phyloP scores from a whole-genome alignment of 768 basidiomycete species.

The Tulasnella sp. region DNA sequence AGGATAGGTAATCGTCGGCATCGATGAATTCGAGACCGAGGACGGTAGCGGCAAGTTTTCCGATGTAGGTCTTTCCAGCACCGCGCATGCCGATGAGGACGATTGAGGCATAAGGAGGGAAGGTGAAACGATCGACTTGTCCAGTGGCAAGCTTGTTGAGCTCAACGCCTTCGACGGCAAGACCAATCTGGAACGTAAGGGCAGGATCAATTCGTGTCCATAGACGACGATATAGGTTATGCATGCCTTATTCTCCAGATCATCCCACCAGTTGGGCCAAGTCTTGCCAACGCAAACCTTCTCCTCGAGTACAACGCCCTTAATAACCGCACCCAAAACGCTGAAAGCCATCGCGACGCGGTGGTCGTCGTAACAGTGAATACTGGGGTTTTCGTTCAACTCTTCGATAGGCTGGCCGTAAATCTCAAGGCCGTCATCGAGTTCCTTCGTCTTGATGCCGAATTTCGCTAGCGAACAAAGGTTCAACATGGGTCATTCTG shows the following conservation, averaged over 20 bases:
- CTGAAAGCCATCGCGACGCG: constrained; percentile 98
- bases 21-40: constrained; percentile 71
- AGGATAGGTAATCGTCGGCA: constrained; percentile 68
- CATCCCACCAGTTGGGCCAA: constrained; percentile 99
- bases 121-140: constrained; percentile 32
- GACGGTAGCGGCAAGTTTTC: constrained; percentile 57
- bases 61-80: constrained; percentile 85
- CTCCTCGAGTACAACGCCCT: constrained; percentile 78
- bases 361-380: constrained; percentile 97
- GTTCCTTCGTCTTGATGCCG: constrained; percentile 81
- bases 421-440: constrained; percentile 86
- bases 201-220: not conserved
- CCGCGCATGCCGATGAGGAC: constrained; percentile 93
- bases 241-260: constrained; percentile 80
- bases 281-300: constrained; percentile 99
- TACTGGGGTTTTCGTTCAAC: constrained; percentile 56
- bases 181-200: constrained; percentile 52
- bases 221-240: not conserved
- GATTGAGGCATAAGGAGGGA: constrained; percentile 39
- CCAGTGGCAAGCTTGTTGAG: constrained; percentile 31
- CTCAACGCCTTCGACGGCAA: constrained; percentile 77
- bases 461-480: constrained; percentile 58
- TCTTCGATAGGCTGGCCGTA: constrained; percentile 57
- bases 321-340: constrained; percentile 63
- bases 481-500: not conserved